Evolutionary conservation across 352 stramenopile genomes (phyloP).

Genomic region (Phytophthora tentaculata): DNA sequence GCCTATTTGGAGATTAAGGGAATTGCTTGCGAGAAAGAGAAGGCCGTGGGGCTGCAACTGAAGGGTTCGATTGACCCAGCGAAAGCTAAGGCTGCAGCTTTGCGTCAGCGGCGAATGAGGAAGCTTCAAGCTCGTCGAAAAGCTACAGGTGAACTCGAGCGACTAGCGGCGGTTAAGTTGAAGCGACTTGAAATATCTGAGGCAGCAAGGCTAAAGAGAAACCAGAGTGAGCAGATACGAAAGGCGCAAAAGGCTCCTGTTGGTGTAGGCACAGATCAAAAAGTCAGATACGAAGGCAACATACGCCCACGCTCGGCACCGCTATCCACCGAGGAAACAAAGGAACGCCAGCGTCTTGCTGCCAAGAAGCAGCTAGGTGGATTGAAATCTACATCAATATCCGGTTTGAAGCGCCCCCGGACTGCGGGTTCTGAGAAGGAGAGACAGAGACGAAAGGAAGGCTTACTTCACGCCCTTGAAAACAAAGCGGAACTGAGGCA

Average conservation of each 20-base stretch:
- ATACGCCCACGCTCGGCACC: not conserved
- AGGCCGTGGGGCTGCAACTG: not conserved
- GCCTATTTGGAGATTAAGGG: not conserved
- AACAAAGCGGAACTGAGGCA: not conserved
- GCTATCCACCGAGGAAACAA: slow-evolving; percentile 2
- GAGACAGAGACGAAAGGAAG: slow-evolving; percentile 6
- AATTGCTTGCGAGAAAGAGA: not conserved
- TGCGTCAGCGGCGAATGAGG: slow-evolving; percentile 21
- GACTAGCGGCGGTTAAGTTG: slow-evolving; percentile 18
- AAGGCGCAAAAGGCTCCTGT: slow-evolving; percentile 6
- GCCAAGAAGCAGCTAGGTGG: slow-evolving; percentile 11
- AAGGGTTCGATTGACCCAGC: not conserved
- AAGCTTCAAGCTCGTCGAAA: slow-evolving; percentile 24
- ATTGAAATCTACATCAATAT: not conserved
- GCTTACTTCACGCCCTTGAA: not conserved
- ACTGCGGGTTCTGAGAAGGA: not conserved
- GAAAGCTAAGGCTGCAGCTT: slow-evolving; percentile 12
- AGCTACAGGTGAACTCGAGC: slow-evolving; percentile 21
- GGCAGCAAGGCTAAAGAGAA: slow-evolving; percentile 12
- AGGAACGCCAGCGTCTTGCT: slow-evolving; percentile 9
- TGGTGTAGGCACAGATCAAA: not conserved
- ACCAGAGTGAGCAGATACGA: slow-evolving; percentile 14
- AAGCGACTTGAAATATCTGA: slow-evolving; percentile 14
- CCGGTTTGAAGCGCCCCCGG: not conserved
- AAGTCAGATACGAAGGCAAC: slow-evolving; percentile 1